A percentile compares a stretch with the other conserved stretches of the same genome.
phyloP scores from a whole-genome alignment of 2,329 filamentous ascomycete genomes.

The Cercospora sp. region DNA sequence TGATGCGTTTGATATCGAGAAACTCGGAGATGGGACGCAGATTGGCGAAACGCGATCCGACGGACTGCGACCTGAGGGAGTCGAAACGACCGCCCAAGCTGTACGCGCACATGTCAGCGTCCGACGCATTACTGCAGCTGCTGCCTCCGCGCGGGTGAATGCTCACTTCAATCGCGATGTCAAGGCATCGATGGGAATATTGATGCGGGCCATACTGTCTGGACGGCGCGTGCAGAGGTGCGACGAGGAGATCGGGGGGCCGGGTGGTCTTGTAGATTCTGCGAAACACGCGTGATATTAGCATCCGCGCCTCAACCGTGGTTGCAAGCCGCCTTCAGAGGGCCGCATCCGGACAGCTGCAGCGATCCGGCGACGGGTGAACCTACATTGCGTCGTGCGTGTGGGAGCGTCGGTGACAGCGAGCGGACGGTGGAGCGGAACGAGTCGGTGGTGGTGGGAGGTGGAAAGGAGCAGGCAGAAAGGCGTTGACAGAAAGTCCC shows the following conservation, averaged over 20 bases:
- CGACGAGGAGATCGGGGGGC: background rate
- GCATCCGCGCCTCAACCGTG: conserved; percentile 2
- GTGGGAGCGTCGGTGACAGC: background rate
- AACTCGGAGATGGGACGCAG: conserved; percentile 90
- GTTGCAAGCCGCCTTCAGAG: conserved; percentile 3
- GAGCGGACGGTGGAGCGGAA: background rate
- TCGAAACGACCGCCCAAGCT: conserved; percentile 77
- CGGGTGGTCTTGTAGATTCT: conserved; percentile 6
- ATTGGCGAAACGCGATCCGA: conserved; percentile 85
- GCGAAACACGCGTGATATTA: conserved; percentile 11
- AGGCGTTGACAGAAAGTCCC: background rate
- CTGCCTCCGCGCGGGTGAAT: background rate
- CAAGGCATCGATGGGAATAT: conserved; percentile 87
- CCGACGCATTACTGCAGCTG: conserved; percentile 1
- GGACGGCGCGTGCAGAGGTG: background rate
- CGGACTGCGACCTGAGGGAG: conserved; percentile 73
- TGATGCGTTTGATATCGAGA: conserved; percentile 90
- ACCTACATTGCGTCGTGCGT: background rate
- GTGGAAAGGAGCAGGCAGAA: background rate
- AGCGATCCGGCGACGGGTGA: conserved; percentile 9
- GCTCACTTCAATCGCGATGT: conserved; percentile 77
- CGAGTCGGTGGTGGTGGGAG: background rate
- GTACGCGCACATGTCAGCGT: conserved; percentile 14
- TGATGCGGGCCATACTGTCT: conserved; percentile 61
- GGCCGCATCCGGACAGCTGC: background rate